Conservation (phyloP, 2,329 filamentous ascomycete species). For the Fusarium secorum region DNA sequence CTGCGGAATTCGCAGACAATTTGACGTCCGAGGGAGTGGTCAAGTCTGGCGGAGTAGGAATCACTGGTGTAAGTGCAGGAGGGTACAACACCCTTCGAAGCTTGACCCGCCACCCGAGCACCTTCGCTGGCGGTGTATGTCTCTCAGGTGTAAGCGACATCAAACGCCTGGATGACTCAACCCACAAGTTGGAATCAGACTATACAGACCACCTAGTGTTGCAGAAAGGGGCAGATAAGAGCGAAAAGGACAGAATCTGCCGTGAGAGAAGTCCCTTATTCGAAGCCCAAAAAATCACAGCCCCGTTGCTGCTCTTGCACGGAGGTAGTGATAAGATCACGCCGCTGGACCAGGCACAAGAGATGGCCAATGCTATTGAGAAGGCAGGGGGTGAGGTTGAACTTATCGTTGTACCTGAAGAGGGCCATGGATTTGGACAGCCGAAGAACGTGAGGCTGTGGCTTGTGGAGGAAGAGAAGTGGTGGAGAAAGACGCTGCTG, state of each 20-base stretch:
- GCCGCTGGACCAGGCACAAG: conserved; percentile 62
- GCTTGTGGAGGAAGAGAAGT: conserved; percentile 55
- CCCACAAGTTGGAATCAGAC: conserved; percentile 64
- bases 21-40: conserved; percentile 51
- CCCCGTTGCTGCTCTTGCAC: conserved; percentile 64
- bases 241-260: conserved; percentile 53
- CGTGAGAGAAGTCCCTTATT: conserved; percentile 58
- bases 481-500: conserved; percentile 55
- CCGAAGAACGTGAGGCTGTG: conserved; percentile 50
- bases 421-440: conserved; percentile 59
- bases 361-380: conserved; percentile 58
- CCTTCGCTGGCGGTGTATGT: conserved; percentile 59
- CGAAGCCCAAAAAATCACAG: conserved; percentile 56
- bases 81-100: conserved; percentile 62
- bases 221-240: conserved; percentile 43
- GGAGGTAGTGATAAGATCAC: conserved; percentile 65
- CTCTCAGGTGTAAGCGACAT: conserved; percentile 61
- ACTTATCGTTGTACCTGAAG: conserved; percentile 57
- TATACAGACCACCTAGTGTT: conserved; percentile 58
- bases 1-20: conserved; percentile 54
- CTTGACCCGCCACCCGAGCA: conserved; percentile 54
- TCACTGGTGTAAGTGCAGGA: conserved; percentile 60
- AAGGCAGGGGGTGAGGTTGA: conserved; percentile 53
- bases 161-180: conserved; percentile 54
- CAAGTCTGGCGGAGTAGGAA: conserved; percentile 51